Percentiles rank a stretch among this genome's conserved stretches.
These are phyloP conservation scores for Populus hybrid DNA, from an alignment of 441 rosid genomes.

Conservation along the genomic window DNA sequence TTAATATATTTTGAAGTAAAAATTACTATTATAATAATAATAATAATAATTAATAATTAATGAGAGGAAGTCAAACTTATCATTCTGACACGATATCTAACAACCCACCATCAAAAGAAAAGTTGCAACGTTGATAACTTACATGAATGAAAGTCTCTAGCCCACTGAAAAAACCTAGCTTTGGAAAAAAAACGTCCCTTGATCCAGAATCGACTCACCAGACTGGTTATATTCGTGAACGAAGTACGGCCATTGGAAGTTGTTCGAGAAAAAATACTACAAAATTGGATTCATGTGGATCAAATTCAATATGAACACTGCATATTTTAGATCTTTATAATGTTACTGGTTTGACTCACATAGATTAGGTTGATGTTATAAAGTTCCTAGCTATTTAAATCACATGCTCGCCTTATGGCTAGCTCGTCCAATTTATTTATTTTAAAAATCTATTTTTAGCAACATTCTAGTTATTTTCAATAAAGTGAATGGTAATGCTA, in stretches of 20 bases:
- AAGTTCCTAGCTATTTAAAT: background rate
- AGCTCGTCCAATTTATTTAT: background rate
- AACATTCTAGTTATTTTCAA: no score
- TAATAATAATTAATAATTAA: background rate
- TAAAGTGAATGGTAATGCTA: no score
- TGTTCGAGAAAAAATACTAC: background rate
- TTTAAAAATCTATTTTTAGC: no score
- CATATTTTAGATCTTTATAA: background rate
- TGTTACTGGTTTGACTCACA: background rate
- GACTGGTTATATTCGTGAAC: background rate
- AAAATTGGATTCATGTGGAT: background rate
- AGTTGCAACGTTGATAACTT: no score
- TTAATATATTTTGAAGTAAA: no score
- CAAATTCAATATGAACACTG: background rate
- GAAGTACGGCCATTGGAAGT: background rate
- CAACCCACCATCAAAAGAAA: background rate
- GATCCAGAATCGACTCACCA: no score
- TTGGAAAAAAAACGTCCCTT: no score
- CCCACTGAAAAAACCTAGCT: background rate
- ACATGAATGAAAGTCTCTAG: no score
- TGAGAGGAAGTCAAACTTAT: background rate
- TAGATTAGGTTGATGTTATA: background rate
- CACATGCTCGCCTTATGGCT: background rate
- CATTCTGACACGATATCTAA: background rate
- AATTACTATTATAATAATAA: no score